Evolutionary conservation across 2,329 filamentous ascomycete genomes (phyloP), one percentile per base, ranked within the genome.

Genomic region (Ophiostoma triangulosporum): DNA sequence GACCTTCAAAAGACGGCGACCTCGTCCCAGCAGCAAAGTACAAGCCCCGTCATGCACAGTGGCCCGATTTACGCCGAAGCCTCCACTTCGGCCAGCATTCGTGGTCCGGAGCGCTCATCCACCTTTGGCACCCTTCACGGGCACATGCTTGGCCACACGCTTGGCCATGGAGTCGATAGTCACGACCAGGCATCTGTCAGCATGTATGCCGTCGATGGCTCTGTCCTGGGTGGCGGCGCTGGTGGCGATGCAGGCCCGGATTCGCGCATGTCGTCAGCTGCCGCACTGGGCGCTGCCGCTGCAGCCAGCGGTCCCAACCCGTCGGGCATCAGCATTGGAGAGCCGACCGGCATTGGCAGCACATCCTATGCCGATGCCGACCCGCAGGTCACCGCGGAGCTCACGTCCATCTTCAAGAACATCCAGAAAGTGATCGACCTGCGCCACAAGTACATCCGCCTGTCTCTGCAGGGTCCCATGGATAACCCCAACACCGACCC

Each of bases 401-500:
- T 98, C 59, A 81, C 80, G 61, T 77, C 81, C 20, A 96, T 98
- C 59, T 96, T 94, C 62, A 83, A 82, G 59, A 94, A 93, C 60
- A 88, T 98, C 54, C 87, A 95, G 65, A 84, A 85, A 60, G 80
- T 97, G n/a, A 69, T 96, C 46, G 88, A 96, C 61, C 74, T 90
- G 38, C 81, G 93, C 56, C 83, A 89, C 65, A 94, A 88, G 62
- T 98, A 97, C 68, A 87, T 97, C 51, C 73, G 80, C 1, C 69
- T 96, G 15, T 97, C 93, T 0, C 72, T 90, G 20, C 93, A 98
- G 64, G 78, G 85, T 9, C 77, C 83, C 7, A 77, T 80, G 12
- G 88, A 95, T 64, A 96, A 97, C 60, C 93, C 93, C 1, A 88
- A 88, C 62, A 89, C 97, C 64, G 79, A 85, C 17, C 76, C 83